Evolutionary conservation across 768 basidiomycete genomes (phyloP), one percentile per base, ranked within the genome.

Genomic region (Suillus alpinus): DNA sequence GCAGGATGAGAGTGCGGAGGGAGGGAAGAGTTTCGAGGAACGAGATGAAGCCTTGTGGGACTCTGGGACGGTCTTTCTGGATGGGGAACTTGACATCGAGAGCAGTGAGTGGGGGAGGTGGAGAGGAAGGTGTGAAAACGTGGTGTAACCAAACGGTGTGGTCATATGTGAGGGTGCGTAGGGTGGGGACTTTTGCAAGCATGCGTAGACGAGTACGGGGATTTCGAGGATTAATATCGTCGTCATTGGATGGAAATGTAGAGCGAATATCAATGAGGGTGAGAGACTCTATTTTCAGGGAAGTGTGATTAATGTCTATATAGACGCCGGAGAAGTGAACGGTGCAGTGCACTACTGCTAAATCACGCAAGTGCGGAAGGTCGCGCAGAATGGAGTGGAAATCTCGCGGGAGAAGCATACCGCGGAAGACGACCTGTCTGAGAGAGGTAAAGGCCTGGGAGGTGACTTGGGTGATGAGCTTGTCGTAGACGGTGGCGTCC

Each of bases 91-190:
- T 71, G 60, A 69, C 62, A n/a, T 72, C 73, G 49, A 72, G 26
- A 41, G 57, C 68, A 58, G 64, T 53, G 63, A 66, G 60, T 60
- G 65, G 23, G 47, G 57, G 0, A 40, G 49, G 31, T n/a, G n/a
- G 51, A 49, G 63, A 0, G 53, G 10, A 73, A 49, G 66, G 65
- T 18, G 69, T 69, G 65, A 80, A 75, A 20, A 80, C 73, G 49
- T 77, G 74, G n/a, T 76, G 76, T 1, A 73, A 76, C 68, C 73
- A 77, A 65, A 82, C 81, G 52, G 82, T 71, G 51, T 75, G 76
- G 7, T 53, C 52, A 37, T 37, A 37, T 37, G 52, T 37, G n/a
- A 83, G 68, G n/a, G 71, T 69, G 14, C 72, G 75, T 20, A 83
- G 72, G 3, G 71, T 69, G 12, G 68, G 65, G 0, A 73, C 79